A percentile compares a stretch with the other conserved stretches of the same genome.
Evolutionary conservation across 345 rosid genomes (phyloP).

Genomic region (Boechera divaricarpa): DNA sequence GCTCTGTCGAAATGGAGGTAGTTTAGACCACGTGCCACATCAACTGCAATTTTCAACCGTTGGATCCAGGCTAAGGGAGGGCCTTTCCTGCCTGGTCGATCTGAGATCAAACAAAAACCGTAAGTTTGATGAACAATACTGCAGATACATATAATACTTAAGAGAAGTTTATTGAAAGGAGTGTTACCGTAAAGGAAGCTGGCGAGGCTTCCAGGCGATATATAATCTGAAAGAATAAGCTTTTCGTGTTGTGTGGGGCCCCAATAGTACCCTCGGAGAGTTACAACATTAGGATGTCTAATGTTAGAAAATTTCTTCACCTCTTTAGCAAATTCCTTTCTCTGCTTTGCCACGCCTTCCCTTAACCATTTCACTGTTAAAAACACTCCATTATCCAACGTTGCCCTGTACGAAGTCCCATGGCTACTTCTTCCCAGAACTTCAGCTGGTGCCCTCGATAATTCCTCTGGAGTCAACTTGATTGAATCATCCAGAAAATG

Average conservation of each 20-base stretch:
- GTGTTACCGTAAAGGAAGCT: conserved; percentile 90
- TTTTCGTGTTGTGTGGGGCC: conserved; percentile 99
- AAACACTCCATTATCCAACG: conserved; percentile 84
- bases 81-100: conserved; percentile 94
- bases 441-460: conserved; percentile 97
- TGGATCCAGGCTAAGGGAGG: conserved; percentile 83
- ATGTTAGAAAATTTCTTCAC: conserved; percentile 94
- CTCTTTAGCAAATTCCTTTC: conserved; percentile 96
- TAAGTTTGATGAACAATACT: neutral
- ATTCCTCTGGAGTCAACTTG: conserved; percentile 87
- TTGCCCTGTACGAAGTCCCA: conserved; percentile 94
- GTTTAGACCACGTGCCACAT: conserved; percentile 98
- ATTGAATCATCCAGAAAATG: conserved; percentile 92
- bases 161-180: conserved; percentile 5
- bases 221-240: conserved; percentile 92
- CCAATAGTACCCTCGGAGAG: conserved; percentile 97
- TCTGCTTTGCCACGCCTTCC: conserved; percentile 97
- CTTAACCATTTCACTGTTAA: conserved; percentile 97
- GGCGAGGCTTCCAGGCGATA: conserved; percentile 96
- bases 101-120: conserved; percentile 48
- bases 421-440: conserved; percentile 98
- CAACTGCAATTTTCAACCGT: conserved; percentile 89
- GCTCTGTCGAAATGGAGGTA: conserved; percentile 98
- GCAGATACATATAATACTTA: neutral
- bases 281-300: conserved; percentile 96